Evolutionary conservation across 371 early-diverging fungal species (phyloP), one percentile per base, ranked within the genome.

Genomic region (Mucor saturninus): DNA sequence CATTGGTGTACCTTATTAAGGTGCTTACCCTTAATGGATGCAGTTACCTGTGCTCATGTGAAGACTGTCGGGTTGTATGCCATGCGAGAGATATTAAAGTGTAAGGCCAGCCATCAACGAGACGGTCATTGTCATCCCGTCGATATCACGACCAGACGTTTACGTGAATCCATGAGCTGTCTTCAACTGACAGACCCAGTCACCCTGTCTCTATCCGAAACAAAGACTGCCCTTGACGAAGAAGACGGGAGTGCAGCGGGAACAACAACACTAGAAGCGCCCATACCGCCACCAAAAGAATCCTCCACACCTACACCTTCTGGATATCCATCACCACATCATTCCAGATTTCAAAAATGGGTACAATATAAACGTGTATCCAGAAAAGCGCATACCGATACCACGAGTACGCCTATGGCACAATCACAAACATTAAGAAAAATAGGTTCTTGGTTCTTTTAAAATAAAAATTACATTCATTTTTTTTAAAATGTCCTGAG

Each of bases 1-100:
- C 69, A 75, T 37, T 78, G 79, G 79, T 78, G 79, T 35, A 75
- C 76, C 5, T 55, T 78, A 35, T 56, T 78, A 64, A 67, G 76
- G 0, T 78, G 76, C 39, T 45, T 78, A 21, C 79, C 79, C 2
- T 32, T 65, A 21, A 64, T 73, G 70, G 74, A 69, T 38, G 50
- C 74, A 8, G 59, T 54, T 5, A 59, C 79, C 8, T 67, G 69
- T 39, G 43, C 55, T 11, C 68, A 73, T 54, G 69, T 75, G n/a
- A 71, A 68, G 40, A 69, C 74, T 0, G 64, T 78, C 6, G 75
- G 68, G 6, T 48, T 69, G 3, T 73, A 69, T 61, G 79, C 75
- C 0, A 75, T 78, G 79, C 49, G 79, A 45, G 74, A 75, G 8
- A 65, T 78, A 5, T 35, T 78, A 10, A 65, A 70, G 21, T 21